These are phyloP conservation scores for Theileria orientalis DNA, from an alignment of 169 alveolate species.

Conservation along the genomic window DNA sequence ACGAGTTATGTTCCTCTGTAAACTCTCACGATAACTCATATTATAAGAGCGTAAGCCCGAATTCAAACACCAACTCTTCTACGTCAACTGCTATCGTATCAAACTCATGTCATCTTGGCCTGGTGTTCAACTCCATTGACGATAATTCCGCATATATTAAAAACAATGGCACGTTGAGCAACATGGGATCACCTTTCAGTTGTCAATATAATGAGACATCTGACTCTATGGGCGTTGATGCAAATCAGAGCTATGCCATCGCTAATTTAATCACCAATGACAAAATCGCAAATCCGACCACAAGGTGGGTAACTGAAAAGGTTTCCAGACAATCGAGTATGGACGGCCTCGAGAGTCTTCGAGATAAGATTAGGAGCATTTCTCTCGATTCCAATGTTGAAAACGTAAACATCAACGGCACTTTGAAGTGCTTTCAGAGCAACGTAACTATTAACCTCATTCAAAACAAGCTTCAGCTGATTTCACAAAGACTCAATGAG, in stretches of 20 bases:
- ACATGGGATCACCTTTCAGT: neutral
- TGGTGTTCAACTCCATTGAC: neutral
- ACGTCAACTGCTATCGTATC: neutral
- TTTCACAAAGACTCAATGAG: constrained; percentile 27
- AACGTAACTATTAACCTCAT: constrained; percentile 28
- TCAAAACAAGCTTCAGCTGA: constrained; percentile 21
- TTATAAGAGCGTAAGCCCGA: neutral
- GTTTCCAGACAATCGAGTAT: constrained; percentile 58
- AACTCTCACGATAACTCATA: no score
- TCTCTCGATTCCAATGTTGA: constrained; percentile 18
- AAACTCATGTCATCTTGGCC: neutral
- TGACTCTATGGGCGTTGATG: neutral
- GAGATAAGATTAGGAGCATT: constrained; percentile 54
- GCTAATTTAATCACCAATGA: neutral
- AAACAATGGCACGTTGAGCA: neutral
- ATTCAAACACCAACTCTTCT: neutral
- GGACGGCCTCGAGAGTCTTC: constrained; percentile 45
- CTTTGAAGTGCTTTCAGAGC: constrained; percentile 14
- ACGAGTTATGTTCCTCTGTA: no score
- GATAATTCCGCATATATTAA: no score
- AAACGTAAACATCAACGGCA: constrained; percentile 5
- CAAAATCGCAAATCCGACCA: constrained; percentile 7
- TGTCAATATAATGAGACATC: no score
- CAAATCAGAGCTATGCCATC: neutral
- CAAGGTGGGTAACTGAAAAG: constrained; percentile 52